Conservation (phyloP, 805 yeast genomes). For the Ogataea siamensis region DNA sequence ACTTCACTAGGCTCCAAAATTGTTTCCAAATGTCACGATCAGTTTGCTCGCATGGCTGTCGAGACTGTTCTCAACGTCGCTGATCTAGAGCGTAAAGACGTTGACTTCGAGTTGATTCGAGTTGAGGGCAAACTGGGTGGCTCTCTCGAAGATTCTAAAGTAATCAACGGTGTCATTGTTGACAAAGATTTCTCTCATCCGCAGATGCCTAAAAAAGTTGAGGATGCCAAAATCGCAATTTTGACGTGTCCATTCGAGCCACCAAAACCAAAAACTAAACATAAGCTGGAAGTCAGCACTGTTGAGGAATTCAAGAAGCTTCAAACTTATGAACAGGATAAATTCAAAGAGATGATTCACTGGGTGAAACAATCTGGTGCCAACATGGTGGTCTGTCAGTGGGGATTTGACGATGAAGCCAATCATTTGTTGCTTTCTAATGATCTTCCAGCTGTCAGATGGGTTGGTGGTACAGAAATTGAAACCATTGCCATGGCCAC, state of each 20-base stretch:
- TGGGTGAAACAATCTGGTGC: slow-evolving; percentile 88
- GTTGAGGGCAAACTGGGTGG: slow-evolving; percentile 97
- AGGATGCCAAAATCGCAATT: slow-evolving; percentile 86
- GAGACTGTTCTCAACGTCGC: slow-evolving; percentile 93
- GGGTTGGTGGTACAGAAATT: slow-evolving; percentile 98
- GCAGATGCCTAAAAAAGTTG: slow-evolving; percentile 86
- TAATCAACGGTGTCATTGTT: slow-evolving; percentile 87
- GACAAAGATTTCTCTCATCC: slow-evolving; percentile 98
- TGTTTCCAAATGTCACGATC: slow-evolving; percentile 89
- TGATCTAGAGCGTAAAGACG: slow-evolving; percentile 88
- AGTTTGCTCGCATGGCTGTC: slow-evolving; percentile 95
- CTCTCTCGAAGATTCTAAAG: slow-evolving; percentile 75
- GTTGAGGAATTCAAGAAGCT: slow-evolving; percentile 91
- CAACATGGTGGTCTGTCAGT: slow-evolving; percentile 94
- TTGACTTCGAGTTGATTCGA: slow-evolving; percentile 93
- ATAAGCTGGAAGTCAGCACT: slow-evolving; percentile 87
- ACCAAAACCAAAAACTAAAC: slow-evolving; percentile 98
- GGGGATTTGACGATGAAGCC: slow-evolving; percentile 99
- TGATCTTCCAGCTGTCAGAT: slow-evolving; percentile 91
- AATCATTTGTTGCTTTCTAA: slow-evolving; percentile 87
- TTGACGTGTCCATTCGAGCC: slow-evolving; percentile 99
- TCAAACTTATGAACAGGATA: slow-evolving; percentile 89
- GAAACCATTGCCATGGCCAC: slow-evolving; percentile 97
- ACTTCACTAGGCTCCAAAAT: slow-evolving; percentile 95
- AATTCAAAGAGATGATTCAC: slow-evolving; percentile 87